Evolutionary conservation across 1,284 basidiomycete genomes (phyloP).

Genomic region (Melampsora americana): DNA sequence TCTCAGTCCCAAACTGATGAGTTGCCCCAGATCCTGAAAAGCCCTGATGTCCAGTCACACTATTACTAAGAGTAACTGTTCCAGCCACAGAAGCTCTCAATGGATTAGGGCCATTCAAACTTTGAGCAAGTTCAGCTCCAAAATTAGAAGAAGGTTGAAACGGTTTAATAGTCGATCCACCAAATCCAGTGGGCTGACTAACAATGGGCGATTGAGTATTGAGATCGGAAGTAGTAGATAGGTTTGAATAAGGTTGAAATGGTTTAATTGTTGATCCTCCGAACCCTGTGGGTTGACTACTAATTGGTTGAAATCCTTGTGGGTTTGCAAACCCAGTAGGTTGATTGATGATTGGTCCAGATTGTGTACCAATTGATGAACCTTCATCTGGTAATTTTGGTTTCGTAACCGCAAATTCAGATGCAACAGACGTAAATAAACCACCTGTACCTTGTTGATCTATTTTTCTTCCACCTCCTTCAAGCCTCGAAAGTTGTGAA

Average conservation of each 20-base stretch:
- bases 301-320: constrained; percentile 10
- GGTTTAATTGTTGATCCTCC: constrained; percentile 44
- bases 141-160: constrained; percentile 90
- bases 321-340: constrained; percentile 49
- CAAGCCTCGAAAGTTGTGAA: constrained; percentile 30
- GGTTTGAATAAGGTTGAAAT: constrained; percentile 45
- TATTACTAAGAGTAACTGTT: no score
- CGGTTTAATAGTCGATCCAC: constrained; percentile 66
- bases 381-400: constrained; percentile 3
- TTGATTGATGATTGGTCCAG: no score
- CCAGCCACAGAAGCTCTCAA: no score
- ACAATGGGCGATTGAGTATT: constrained; percentile 57
- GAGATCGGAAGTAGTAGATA: constrained; percentile 35
- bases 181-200: constrained; percentile 75
- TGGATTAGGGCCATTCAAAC: background rate
- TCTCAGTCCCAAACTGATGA: no score
- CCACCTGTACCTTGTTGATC: constrained; percentile 3
- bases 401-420: constrained; percentile 40
- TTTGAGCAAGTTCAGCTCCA: constrained; percentile 64
- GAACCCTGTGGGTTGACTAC: constrained; percentile 20
- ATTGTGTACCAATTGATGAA: no score
- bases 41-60: no score
- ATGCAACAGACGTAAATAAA: constrained; percentile 30
- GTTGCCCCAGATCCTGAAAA: no score
- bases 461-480: constrained; percentile 26